Base-by-base conservation (phyloP, 768 basidiomycete species). In the Leccinum ochraceum region DNA sequence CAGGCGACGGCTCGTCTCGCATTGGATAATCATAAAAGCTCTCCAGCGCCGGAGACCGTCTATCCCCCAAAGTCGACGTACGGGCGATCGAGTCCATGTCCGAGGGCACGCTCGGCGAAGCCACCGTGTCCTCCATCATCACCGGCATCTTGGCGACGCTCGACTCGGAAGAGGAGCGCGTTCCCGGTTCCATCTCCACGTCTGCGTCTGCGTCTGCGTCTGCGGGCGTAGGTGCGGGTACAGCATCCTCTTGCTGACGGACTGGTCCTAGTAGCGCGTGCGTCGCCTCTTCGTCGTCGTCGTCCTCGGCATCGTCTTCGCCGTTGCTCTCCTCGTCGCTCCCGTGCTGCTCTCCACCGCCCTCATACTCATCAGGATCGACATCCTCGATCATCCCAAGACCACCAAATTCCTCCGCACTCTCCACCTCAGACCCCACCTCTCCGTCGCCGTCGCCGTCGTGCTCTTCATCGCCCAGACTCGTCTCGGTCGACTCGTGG, bases 321-420 rank as follows among this genome's bases (percentile, higher is more conserved):
- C 71, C 74, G 6, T 76, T 77, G 14, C 77, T 78, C 24, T 76
- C 80, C 0, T 74, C 78, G 14, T 75, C 77, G 37, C 77, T 78
- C 54, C 75, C 76, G 39, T 73, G 67, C 13, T 77, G 72, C 8
- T 62, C 66, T 28, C 53, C 65, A 9, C 14, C 56, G 1, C 55
- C 63, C n/a, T 59, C 62, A 5, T 53, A 53, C 4, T 53, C 61
- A 13, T 51, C 58, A 1, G 10, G 17, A n/a, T 59, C 57, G 13
- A 14, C 32, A 3, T 73, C 64, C 9, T 64, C 69, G 46, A 60
- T 16, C 56, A 65, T 63, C 2, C 59, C 60, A 3, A 69, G 3
- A 22, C 77, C 78, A 32, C 70, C 80, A n/a, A 77, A 78, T 30
- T 80, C 80, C 52, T 76, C 69, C 9, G 78, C 73, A 32, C 74